phyloP scores from a whole-genome alignment of 2,329 filamentous ascomycete genomes.

The Aspergillus sp. region DNA sequence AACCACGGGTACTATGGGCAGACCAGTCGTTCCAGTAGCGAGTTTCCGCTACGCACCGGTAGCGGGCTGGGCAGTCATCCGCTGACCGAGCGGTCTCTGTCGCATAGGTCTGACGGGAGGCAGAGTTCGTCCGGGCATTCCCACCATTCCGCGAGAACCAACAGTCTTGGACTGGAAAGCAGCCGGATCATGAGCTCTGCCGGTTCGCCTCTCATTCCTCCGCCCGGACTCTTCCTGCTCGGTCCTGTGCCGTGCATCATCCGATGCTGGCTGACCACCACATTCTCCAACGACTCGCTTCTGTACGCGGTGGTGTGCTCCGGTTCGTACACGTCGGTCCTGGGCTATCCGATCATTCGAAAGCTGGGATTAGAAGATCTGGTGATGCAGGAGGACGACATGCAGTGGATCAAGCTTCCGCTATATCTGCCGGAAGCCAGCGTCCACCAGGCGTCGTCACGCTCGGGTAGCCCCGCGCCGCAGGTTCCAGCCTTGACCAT shows the following conservation, averaged over 20 bases:
- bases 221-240: conserved; percentile 74
- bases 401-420: conserved; percentile 62
- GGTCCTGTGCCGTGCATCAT: conserved; percentile 89
- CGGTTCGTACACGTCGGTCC: conserved; percentile 77
- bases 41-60: conserved; percentile 67
- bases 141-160: conserved; percentile 66
- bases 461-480: conserved; percentile 61
- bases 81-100: conserved; percentile 83
- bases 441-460: conserved; percentile 60
- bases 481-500: conserved; percentile 75
- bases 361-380: conserved; percentile 62
- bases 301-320: conserved; percentile 89
- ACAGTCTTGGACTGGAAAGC: conserved; percentile 71
- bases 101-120: conserved; percentile 90
- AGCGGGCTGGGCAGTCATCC: conserved; percentile 69
- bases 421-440: conserved; percentile 89
- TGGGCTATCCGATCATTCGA: conserved; percentile 65
- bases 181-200: conserved; percentile 55
- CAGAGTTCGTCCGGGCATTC: conserved; percentile 89
- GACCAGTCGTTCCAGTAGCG: conserved; percentile 69
- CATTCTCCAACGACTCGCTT: conserved; percentile 80
- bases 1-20: conserved; percentile 86
- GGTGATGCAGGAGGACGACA: conserved; percentile 56
- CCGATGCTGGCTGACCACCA: conserved; percentile 84
- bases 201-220: conserved; percentile 65